Percentiles rank a stretch among this genome's conserved stretches.
phyloP scores from a whole-genome alignment of 257 asterid species.

The Solanum peruvianum region DNA sequence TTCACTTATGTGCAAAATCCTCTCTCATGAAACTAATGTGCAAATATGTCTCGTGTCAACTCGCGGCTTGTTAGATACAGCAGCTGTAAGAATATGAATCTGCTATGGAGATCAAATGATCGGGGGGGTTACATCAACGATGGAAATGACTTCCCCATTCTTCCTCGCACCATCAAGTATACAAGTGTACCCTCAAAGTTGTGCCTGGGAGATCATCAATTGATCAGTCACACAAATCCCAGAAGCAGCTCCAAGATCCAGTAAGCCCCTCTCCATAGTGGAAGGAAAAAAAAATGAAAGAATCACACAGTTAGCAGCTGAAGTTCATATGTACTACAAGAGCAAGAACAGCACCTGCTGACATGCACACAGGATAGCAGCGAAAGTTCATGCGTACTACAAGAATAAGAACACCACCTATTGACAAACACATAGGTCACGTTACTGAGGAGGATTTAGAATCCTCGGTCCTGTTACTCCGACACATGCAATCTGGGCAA shows the following conservation, averaged over 20 bases:
- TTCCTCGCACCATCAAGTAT: constrained; percentile 23
- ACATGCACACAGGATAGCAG: constrained; percentile 36
- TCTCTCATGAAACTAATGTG: constrained; percentile 14
- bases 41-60: constrained; percentile 4
- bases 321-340: constrained; percentile 7
- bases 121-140: constrained; percentile 8
- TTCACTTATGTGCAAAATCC: constrained; percentile 35
- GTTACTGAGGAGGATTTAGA: constrained; percentile 33
- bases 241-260: constrained; percentile 13
- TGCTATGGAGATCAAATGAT: constrained; percentile 4
- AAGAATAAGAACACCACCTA: constrained; percentile 1
- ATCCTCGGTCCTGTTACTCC: constrained; percentile 49
- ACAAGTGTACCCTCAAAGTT: constrained; percentile 8
- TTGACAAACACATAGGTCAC: constrained; percentile 12
- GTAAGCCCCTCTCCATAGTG: constrained; percentile 18
- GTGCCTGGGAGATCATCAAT: constrained; percentile 12
- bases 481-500: constrained; percentile 98
- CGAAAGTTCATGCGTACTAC: constrained; percentile 8
- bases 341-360: not conserved
- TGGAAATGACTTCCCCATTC: constrained; percentile 9
- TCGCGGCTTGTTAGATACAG: constrained; percentile 26
- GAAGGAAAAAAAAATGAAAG: constrained; percentile 45
- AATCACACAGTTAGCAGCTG: constrained; percentile 54
- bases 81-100: constrained; percentile 17
- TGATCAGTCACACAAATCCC: constrained; percentile 13